Percentiles rank a stretch among this genome's conserved stretches.
phyloP scores from a whole-genome alignment of 2,329 filamentous ascomycete genomes.

The Clonostachys byssicola region DNA sequence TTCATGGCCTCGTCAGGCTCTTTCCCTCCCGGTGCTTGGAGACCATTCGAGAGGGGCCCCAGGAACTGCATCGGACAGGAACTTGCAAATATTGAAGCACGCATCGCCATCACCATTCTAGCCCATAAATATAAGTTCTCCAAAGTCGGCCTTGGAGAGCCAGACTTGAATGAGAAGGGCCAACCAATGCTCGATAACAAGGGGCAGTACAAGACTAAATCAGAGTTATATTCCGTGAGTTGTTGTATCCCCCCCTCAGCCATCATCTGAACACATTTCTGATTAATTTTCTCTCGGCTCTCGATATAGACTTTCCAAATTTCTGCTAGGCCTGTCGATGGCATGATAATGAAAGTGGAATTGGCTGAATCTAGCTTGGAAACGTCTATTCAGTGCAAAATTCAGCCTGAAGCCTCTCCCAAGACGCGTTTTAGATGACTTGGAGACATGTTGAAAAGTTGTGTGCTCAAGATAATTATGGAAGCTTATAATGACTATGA shows the following conservation, averaged over 20 bases:
- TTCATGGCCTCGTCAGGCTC: not conserved
- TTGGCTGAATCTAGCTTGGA: not conserved
- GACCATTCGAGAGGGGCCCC: slow-evolving; percentile 41
- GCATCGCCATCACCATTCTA: slow-evolving; percentile 1
- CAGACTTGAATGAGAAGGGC: slow-evolving; percentile 4
- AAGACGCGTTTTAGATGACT: too few relatives aligned
- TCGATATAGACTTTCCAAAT: not conserved
- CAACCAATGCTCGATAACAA: slow-evolving; percentile 1
- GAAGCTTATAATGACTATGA: too few relatives aligned
- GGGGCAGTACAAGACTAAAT: not conserved
- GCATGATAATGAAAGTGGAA: not conserved
- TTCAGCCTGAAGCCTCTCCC: too few relatives aligned
- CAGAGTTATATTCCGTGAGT: slow-evolving; percentile 6
- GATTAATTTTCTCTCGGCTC: not conserved
- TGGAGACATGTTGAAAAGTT: too few relatives aligned
- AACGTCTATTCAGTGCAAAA: too few relatives aligned
- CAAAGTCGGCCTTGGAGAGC: slow-evolving; percentile 8
- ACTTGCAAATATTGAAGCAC: slow-evolving; percentile 39
- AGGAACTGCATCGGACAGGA: slow-evolving; percentile 46
- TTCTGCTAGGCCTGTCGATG: not conserved
- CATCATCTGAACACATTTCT: not conserved
- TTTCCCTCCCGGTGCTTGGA: slow-evolving; percentile 18
- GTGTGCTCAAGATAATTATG: too few relatives aligned
- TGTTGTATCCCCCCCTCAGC: too few relatives aligned
- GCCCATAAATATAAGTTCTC: slow-evolving; percentile 6